Conservation (phyloP, 2,329 filamentous ascomycete species). For the Ophiostoma piceae region DNA sequence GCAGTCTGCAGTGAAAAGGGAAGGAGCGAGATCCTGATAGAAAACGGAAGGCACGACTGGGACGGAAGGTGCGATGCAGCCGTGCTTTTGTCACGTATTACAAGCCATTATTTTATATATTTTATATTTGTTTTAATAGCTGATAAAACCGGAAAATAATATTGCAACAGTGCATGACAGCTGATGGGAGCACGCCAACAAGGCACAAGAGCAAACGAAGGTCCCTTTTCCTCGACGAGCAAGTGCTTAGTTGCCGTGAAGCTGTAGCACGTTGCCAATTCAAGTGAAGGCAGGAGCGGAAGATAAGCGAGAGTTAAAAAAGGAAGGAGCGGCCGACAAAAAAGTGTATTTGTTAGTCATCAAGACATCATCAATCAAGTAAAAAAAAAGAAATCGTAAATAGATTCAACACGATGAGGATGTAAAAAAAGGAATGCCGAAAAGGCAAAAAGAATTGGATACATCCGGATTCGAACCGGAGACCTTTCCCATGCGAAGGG, state of each 20-base stretch:
- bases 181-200: not conserved
- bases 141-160: not conserved
- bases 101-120: not conserved
- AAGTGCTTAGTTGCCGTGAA: not conserved
- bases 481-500: slow-evolving; percentile 17
- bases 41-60: slow-evolving; percentile 11
- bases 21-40: not conserved
- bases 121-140: no score
- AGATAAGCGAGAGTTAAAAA: not conserved
- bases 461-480: slow-evolving; percentile 16
- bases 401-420: no score
- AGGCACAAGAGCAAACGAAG: not conserved
- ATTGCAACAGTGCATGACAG: not conserved
- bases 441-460: slow-evolving; percentile 3
- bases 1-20: not conserved
- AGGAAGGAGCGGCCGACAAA: not conserved
- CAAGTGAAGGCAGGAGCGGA: not conserved
- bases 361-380: not conserved
- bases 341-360: not conserved
- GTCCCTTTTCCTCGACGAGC: no score
- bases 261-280: not conserved
- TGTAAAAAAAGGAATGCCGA: not conserved
- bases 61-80: slow-evolving; percentile 13
- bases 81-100: slow-evolving; percentile 6
- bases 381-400: not conserved